Evolutionary conservation across 73 alveolate species (phyloP).

Genomic region (Paramecium sexaurelia): DNA sequence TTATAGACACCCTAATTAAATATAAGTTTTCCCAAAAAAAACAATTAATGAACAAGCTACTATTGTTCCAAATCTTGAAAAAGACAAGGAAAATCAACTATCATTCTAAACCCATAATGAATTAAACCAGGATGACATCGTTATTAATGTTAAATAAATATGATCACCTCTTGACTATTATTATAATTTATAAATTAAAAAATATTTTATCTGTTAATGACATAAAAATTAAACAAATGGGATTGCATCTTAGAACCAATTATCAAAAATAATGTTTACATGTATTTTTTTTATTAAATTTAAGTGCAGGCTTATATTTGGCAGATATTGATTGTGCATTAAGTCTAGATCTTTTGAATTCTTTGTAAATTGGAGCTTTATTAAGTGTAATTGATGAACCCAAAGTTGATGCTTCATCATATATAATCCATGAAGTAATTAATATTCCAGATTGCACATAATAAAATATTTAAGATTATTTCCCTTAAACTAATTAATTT

Average conservation of each 20-base stretch:
- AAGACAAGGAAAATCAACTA: not conserved
- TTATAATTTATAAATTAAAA: not conserved
- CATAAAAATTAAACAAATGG: constrained; percentile 42
- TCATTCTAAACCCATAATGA: constrained; percentile 37
- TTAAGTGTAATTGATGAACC: constrained; percentile 56
- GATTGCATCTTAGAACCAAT: constrained; percentile 52
- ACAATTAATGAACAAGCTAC: constrained; percentile 43
- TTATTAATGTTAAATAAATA: not conserved
- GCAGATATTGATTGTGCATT: constrained; percentile 53
- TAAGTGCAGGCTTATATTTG: constrained; percentile 36
- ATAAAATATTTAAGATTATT: constrained; percentile 2
- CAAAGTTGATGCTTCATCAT: not conserved
- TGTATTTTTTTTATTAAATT: not conserved
- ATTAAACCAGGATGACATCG: constrained; percentile 25
- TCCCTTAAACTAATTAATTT: constrained; percentile 38
- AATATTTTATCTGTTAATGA: constrained; percentile 47
- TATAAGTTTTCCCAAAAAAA: not conserved
- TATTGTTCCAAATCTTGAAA: constrained; percentile 18
- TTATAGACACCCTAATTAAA: constrained; percentile 18
- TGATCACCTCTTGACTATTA: not conserved
- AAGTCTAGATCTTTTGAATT: not conserved
- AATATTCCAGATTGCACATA: constrained; percentile 46
- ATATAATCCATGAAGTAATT: constrained; percentile 32
- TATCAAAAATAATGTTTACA: constrained; percentile 11
- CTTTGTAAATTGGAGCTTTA: constrained; percentile 28